A percentile compares a stretch with the other conserved stretches of the same genome.
These are phyloP conservation scores for Rhizopus delemar DNA, from an alignment of 371 early-diverging fungal species.

Conservation along the genomic window DNA sequence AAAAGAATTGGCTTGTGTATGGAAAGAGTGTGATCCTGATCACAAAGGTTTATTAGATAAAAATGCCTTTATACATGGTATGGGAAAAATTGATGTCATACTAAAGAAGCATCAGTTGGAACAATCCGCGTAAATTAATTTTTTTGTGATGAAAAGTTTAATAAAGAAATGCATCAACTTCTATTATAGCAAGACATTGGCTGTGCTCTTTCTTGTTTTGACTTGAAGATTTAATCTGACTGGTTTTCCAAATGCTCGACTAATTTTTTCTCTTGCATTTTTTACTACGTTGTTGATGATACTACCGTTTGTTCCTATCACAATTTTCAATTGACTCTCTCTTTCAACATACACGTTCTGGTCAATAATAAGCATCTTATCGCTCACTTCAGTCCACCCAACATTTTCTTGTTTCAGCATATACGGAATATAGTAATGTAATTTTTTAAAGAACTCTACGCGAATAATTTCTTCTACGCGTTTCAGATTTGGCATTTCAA, in stretches of 20 bases:
- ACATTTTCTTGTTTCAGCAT: conserved; percentile 63
- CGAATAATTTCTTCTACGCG: conserved; percentile 76
- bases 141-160: not conserved
- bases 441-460: conserved; percentile 63
- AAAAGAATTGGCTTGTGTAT: conserved; percentile 39
- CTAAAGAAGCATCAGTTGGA: conserved; percentile 22
- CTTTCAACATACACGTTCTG: conserved; percentile 55
- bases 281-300: conserved; percentile 51
- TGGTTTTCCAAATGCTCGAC: conserved; percentile 45
- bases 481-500: conserved; percentile 66
- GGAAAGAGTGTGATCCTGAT: conserved; percentile 47
- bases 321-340: conserved; percentile 58
- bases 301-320: conserved; percentile 52
- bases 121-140: not conserved
- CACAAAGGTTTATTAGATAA: conserved; percentile 44
- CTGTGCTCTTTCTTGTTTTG: conserved; percentile 37
- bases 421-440: conserved; percentile 70
- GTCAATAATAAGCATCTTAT: conserved; percentile 55
- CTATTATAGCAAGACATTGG: not conserved
- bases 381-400: conserved; percentile 64
- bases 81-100: conserved; percentile 44
- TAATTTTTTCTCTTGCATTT: conserved; percentile 46
- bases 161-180: not conserved
- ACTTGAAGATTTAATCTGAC: conserved; percentile 59
- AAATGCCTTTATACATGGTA: conserved; percentile 44